Conservation (phyloP, 371 early-diverging fungal genomes). For the Choanephora cucurbitarum region DNA sequence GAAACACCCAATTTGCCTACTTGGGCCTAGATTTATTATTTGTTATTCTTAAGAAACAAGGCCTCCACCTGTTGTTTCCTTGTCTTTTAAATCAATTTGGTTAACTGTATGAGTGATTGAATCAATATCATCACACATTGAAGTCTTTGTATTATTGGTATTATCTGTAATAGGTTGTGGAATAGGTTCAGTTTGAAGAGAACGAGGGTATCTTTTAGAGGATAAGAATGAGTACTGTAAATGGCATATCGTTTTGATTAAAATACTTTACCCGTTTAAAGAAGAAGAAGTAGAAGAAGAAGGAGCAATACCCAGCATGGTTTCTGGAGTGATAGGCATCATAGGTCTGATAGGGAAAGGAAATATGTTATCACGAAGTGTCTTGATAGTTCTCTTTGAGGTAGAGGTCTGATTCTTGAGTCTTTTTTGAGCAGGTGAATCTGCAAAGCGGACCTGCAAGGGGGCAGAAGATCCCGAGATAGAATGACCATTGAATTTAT, state of each 20-base stretch:
- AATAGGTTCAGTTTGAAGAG: conserved; percentile 8
- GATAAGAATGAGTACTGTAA: too few species aligned
- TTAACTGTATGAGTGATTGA: conserved; percentile 20
- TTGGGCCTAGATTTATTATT: conserved; percentile 61
- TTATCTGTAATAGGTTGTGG: background rate
- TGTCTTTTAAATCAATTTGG: conserved; percentile 22
- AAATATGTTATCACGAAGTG: conserved; percentile 27
- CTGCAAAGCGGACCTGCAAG: conserved; percentile 81
- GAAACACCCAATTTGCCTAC: conserved; percentile 72
- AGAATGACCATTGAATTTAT: conserved; percentile 62
- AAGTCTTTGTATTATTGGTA: background rate
- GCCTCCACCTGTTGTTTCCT: background rate
- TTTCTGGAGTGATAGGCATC: conserved; percentile 55
- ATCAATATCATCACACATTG: conserved; percentile 8
- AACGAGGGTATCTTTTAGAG: conserved; percentile 20
- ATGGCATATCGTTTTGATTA: too few species aligned
- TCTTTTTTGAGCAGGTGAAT: conserved; percentile 76
- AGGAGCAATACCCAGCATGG: conserved; percentile 49
- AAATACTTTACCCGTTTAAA: conserved; percentile 5
- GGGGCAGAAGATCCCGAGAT: conserved; percentile 66
- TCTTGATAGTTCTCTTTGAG: conserved; percentile 30
- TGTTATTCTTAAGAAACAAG: background rate
- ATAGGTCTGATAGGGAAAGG: conserved; percentile 34
- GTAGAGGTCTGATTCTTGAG: conserved; percentile 62
- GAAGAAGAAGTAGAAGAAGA: conserved; percentile 19